These are phyloP conservation scores for Penicillium sp. DNA, from an alignment of 2,329 filamentous ascomycete species.

Conservation along the genomic window DNA sequence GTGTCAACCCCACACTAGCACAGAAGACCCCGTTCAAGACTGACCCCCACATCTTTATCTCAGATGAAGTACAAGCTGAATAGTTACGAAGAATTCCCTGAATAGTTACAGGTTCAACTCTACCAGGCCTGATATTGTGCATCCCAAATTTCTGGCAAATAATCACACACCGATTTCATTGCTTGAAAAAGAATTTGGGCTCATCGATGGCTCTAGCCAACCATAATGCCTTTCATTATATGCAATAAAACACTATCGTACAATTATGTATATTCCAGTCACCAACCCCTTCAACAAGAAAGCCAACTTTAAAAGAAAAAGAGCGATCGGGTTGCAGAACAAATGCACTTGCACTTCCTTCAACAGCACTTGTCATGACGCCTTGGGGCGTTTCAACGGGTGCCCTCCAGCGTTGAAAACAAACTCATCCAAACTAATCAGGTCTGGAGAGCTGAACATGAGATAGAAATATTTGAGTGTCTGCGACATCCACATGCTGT, in stretches of 20 bases:
- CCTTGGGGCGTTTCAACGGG: slow-evolving; percentile 38
- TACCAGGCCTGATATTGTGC: too few species aligned
- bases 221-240: background rate
- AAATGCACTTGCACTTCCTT: background rate
- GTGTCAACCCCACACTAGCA: background rate
- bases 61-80: too few species aligned
- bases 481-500: slow-evolving; percentile 88
- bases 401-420: slow-evolving; percentile 54
- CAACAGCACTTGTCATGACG: background rate
- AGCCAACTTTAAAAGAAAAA: background rate
- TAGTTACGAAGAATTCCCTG: too few species aligned
- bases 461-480: slow-evolving; percentile 92
- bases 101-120: too few species aligned
- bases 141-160: too few species aligned
- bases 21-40: background rate
- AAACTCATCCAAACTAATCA: slow-evolving; percentile 62
- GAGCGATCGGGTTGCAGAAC: background rate
- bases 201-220: background rate
- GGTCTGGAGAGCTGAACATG: slow-evolving; percentile 67
- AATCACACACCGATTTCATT: too few species aligned
- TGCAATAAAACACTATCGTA: background rate
- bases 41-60: background rate
- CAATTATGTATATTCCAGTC: background rate
- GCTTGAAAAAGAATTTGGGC: background rate
- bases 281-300: too few species aligned